Evolutionary conservation across 768 basidiomycete genomes (phyloP), one percentile per base, ranked within the genome.

Genomic region (Cantharellus cinnabarinus): DNA sequence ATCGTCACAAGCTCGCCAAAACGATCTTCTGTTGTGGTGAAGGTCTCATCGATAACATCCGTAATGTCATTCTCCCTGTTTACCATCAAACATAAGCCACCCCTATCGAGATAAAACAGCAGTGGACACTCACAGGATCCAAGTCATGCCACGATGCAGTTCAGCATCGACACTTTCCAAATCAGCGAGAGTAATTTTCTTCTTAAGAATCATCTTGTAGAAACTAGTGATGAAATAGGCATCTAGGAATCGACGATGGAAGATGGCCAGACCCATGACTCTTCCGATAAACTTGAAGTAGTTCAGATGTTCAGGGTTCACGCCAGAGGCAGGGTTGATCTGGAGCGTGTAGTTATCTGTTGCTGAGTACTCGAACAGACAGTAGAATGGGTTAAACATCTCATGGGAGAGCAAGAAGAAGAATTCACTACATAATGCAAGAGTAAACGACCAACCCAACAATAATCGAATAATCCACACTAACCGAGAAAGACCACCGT

Each of bases 371-470:
- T 99, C 95, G 72, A 99, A 99, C 5, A 99, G 76, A 70, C 95
- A 98, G 73, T 99, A 98, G 78, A 99, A 98, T 34, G 95, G 95
- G 71, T 98, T 95, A 77, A 99, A 98, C 95, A 99, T 98, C 72
- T 98, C 95, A 70, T 99, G 95, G 41, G 94, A 98, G 54, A 99
- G 78, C 60, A 99, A 74, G 85, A 98, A 99, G 79, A 99, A 99
- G 77, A 98, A 99, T 73, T 99, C 95, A 75, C 93, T 94, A 35
- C 7, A 54, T 54, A 37, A 54, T 53, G 60, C 15, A 29, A 41
- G 59, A 67, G 58, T 53, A 4, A 50, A 42, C 40, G 4, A 1
- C 50, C 14, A 40, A 40, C 7, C 35, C 14, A 37, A 7, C 7
- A 35, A 58, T 2, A 60, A 58, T 48, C 3, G 38, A 38, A 35